phyloP scores from a whole-genome alignment of 345 rosid species.

The Punica granatum region DNA sequence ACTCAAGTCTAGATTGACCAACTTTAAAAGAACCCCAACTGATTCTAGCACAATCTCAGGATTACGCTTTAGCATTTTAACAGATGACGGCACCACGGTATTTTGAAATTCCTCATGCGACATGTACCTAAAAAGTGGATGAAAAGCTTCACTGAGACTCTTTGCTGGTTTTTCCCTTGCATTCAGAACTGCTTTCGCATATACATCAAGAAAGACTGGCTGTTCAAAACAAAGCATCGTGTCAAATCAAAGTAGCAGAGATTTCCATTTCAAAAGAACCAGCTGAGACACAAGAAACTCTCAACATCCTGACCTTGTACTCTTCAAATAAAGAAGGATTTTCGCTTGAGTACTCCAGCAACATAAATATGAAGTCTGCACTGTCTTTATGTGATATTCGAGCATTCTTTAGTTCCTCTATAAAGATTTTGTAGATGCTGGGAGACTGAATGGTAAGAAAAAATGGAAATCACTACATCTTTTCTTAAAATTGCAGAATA shows the following conservation, averaged over 20 bases:
- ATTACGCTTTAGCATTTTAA: constrained; percentile 95
- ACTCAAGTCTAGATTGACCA: constrained; percentile 75
- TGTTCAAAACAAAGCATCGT: constrained; percentile 29
- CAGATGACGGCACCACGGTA: constrained; percentile 66
- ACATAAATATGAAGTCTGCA: constrained; percentile 56
- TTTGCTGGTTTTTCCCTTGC: constrained; percentile 63
- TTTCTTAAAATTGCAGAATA: not conserved
- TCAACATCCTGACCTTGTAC: constrained; percentile 45
- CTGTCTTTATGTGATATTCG: constrained; percentile 67
- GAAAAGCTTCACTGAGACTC: constrained; percentile 56
- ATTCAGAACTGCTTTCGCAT: constrained; percentile 75
- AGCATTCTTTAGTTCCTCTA: constrained; percentile 52
- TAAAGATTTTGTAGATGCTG: constrained; percentile 46
- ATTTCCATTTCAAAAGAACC: not conserved
- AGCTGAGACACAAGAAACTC: not conserved
- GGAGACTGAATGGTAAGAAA: constrained; percentile 49
- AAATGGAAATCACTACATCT: constrained; percentile 3
- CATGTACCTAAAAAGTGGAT: constrained; percentile 49
- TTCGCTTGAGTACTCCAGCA: constrained; percentile 60
- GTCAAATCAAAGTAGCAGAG: not conserved
- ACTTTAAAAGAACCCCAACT: constrained; percentile 55
- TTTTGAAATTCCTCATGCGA: constrained; percentile 75
- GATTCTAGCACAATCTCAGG: constrained; percentile 91
- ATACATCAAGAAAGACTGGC: constrained; percentile 65
- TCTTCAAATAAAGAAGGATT: constrained; percentile 47